phyloP scores from a whole-genome alignment of 1,284 basidiomycete genomes.

The Fomitopsis pinicola region DNA sequence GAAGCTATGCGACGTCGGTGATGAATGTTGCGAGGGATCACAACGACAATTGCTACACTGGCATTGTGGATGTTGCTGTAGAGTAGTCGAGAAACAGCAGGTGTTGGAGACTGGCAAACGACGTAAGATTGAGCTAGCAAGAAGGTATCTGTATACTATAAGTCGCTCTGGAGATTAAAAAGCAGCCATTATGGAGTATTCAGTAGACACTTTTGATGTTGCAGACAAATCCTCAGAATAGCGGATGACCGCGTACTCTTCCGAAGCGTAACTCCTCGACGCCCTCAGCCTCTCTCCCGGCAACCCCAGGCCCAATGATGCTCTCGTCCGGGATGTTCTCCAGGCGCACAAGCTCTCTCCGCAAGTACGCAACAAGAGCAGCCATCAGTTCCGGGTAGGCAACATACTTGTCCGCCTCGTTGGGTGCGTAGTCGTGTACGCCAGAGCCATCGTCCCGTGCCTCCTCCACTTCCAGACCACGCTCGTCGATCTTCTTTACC shows the following conservation, averaged over 20 bases:
- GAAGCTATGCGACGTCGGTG: no score
- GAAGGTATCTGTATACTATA: neutral
- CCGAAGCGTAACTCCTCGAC: conserved; percentile 26
- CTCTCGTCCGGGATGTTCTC: conserved; percentile 70
- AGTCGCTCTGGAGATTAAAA: neutral
- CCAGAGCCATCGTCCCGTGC: conserved; percentile 62
- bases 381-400: conserved; percentile 77
- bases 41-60: no score
- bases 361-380: conserved; percentile 71
- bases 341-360: conserved; percentile 74
- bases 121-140: no score
- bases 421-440: conserved; percentile 65
- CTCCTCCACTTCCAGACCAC: conserved; percentile 50
- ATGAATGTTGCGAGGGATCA: no score
- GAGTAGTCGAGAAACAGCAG: no score
- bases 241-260: conserved; percentile 6
- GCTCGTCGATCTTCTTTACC: conserved; percentile 46
- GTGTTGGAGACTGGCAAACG: no score
- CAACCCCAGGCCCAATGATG: conserved; percentile 38
- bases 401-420: conserved; percentile 62
- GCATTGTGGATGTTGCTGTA: no score
- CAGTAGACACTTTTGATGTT: neutral
- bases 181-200: neutral
- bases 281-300: conserved; percentile 25
- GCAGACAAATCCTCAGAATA: neutral